phyloP scores from a whole-genome alignment of 805 yeast species.

The Wickerhamomyces chaumierensis region DNA sequence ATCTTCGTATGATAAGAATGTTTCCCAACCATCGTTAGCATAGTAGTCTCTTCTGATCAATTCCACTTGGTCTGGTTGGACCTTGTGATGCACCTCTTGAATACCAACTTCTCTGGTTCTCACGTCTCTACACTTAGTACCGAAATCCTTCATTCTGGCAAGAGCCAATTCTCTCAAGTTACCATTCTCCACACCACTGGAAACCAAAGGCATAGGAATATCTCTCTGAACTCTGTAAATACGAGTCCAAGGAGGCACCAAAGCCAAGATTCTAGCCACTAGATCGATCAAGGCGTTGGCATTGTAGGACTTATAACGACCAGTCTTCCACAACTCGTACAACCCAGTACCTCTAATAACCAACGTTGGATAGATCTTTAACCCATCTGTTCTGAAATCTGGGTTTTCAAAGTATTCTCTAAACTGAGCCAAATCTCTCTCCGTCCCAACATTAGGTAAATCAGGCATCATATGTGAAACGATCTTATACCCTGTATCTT shows the following conservation, averaged over 20 bases:
- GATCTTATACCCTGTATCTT: slow-evolving; percentile 96
- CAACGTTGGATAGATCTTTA: slow-evolving; percentile 89
- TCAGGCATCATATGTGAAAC: slow-evolving; percentile 99
- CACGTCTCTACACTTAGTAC: slow-evolving; percentile 90
- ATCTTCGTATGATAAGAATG: slow-evolving; percentile 91
- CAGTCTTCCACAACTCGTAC: slow-evolving; percentile 95
- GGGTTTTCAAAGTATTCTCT: slow-evolving; percentile 96
- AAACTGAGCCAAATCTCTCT: slow-evolving; percentile 91
- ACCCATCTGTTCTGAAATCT: slow-evolving; percentile 91
- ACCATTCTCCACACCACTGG: slow-evolving; percentile 97
- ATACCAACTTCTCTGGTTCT: slow-evolving; percentile 98
- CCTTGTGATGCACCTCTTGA: slow-evolving; percentile 95
- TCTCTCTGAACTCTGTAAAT: slow-evolving; percentile 97
- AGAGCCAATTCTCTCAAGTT: slow-evolving; percentile 89
- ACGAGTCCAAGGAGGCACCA: slow-evolving; percentile 99
- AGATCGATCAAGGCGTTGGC: slow-evolving; percentile 90
- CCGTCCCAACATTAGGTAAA: slow-evolving; percentile 97
- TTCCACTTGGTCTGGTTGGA: slow-evolving; percentile 95
- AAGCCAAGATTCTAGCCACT: slow-evolving; percentile 89
- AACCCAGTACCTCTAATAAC: slow-evolving; percentile 96
- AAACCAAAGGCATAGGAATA: slow-evolving; percentile 97
- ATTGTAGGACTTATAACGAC: slow-evolving; percentile 85
- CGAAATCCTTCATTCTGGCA: slow-evolving; percentile 97
- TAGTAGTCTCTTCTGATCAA: slow-evolving; percentile 89
- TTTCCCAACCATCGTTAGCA: slow-evolving; percentile 99